These are phyloP conservation scores for Poterioochromonas sp. DNA, from an alignment of 352 stramenopile species.

Conservation along the genomic window DNA sequence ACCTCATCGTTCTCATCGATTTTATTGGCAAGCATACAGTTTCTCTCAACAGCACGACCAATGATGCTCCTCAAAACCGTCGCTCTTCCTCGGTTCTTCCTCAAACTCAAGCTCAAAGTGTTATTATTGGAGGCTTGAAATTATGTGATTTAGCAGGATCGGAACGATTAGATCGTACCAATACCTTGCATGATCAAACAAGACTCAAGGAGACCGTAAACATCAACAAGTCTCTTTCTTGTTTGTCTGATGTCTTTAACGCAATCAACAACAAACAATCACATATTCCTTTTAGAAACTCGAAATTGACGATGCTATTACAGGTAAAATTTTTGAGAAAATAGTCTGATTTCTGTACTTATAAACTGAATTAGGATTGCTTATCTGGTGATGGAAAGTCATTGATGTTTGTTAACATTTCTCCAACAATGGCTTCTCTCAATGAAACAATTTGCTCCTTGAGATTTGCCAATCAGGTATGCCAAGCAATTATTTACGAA, in stretches of 20 bases:
- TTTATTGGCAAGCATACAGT: constrained; percentile 43
- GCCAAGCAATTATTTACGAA: not conserved
- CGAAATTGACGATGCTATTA: constrained; percentile 92
- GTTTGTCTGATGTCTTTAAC: constrained; percentile 85
- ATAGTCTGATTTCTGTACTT: constrained; percentile 15
- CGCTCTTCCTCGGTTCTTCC: not conserved
- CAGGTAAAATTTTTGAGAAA: constrained; percentile 47
- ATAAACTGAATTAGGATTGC: constrained; percentile 24
- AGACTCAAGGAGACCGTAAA: constrained; percentile 56
- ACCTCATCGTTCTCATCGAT: constrained; percentile 60
- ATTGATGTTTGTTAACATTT: constrained; percentile 33
- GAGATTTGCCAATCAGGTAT: constrained; percentile 13
- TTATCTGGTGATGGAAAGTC: constrained; percentile 31
- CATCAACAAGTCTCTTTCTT: constrained; percentile 76
- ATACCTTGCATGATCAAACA: not conserved
- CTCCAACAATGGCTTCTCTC: constrained; percentile 22
- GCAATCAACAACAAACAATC: constrained; percentile 70
- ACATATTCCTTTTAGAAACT: constrained; percentile 88
- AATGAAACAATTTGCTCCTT: constrained; percentile 32
- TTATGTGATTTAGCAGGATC: constrained; percentile 29
- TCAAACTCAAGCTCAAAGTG: not conserved
- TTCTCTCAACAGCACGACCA: constrained; percentile 10
- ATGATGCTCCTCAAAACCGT: constrained; percentile 11
- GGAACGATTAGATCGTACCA: constrained; percentile 19
- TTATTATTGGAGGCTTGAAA: constrained; percentile 6